phyloP scores from a whole-genome alignment of 148 eudicot genomes.

The Suaeda aralocaspica region DNA sequence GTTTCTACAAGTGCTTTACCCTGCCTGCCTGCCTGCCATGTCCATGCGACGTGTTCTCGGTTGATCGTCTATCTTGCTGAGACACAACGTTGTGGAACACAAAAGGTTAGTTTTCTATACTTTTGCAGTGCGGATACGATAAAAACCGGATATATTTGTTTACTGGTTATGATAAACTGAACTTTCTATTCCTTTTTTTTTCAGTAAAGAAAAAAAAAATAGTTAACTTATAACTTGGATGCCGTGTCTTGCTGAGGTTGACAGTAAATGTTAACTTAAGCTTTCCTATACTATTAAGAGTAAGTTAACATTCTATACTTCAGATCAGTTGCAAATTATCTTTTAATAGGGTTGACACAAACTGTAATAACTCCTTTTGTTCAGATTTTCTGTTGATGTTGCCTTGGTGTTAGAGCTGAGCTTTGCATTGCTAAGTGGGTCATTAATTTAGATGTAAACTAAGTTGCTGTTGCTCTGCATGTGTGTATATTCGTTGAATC shows the following conservation, averaged over 20 bases:
- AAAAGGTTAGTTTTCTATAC: not conserved
- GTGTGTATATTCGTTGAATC: not conserved
- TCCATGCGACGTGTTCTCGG: not conserved
- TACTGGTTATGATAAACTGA: not conserved
- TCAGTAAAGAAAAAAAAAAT: too few relatives aligned
- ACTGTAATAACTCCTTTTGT: slow-evolving; percentile 6
- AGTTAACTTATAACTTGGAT: not conserved
- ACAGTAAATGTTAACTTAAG: not conserved
- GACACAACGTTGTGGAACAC: not conserved
- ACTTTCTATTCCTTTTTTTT: not conserved
- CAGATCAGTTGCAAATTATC: slow-evolving; percentile 10
- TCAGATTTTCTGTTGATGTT: not conserved
- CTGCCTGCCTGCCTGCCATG: too few relatives aligned
- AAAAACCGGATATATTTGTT: not conserved
- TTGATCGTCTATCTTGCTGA: not conserved
- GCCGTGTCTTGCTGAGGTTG: slow-evolving; percentile 11
- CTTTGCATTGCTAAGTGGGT: not conserved
- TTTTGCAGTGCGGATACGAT: not conserved
- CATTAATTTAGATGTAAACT: not conserved
- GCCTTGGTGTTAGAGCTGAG: slow-evolving; percentile 6
- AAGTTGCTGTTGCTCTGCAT: slow-evolving; percentile 7
- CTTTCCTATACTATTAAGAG: slow-evolving; percentile 10
- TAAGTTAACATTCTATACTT: slow-evolving; percentile 16
- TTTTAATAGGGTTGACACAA: not conserved
- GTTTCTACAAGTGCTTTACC: not conserved